Conservation (phyloP, 208 protist species). For the Sergeia podlipaevii region DNA sequence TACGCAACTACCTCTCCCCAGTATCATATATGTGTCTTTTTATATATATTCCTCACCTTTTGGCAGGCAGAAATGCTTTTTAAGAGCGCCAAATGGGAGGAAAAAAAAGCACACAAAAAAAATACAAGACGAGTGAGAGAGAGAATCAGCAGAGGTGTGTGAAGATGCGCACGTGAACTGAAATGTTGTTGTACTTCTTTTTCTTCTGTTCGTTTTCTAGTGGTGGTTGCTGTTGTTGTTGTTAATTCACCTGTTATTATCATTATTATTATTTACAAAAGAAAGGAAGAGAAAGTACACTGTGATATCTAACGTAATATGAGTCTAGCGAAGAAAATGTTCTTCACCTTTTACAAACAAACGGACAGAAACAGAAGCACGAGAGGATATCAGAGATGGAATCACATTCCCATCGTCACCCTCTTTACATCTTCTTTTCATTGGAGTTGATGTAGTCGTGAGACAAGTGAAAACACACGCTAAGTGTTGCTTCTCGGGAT, state of each 20-base stretch:
- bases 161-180: neutral
- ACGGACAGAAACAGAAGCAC: too few relatives aligned
- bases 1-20: too few relatives aligned
- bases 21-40: too few relatives aligned
- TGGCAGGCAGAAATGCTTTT: too few relatives aligned
- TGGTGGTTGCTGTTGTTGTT: neutral
- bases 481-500: too few relatives aligned
- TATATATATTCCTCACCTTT: too few relatives aligned
- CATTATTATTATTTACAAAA: neutral
- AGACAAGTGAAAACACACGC: too few relatives aligned
- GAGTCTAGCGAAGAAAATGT: too few relatives aligned
- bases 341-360: too few relatives aligned
- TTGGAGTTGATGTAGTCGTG: neutral
- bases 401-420: neutral
- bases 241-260: neutral
- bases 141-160: too few relatives aligned
- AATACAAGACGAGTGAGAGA: conserved; percentile 3
- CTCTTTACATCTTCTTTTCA: neutral
- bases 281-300: neutral
- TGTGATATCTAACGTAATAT: too few relatives aligned
- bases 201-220: neutral
- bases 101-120: conserved; percentile 2
- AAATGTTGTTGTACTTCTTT: conserved; percentile 2
- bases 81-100: neutral
- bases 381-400: neutral